A percentile compares a stretch with the other conserved stretches of the same genome.
Evolutionary conservation across 2,329 filamentous ascomycete genomes (phyloP).

Genomic region (Pseudopyrenochaeta lycopersici): DNA sequence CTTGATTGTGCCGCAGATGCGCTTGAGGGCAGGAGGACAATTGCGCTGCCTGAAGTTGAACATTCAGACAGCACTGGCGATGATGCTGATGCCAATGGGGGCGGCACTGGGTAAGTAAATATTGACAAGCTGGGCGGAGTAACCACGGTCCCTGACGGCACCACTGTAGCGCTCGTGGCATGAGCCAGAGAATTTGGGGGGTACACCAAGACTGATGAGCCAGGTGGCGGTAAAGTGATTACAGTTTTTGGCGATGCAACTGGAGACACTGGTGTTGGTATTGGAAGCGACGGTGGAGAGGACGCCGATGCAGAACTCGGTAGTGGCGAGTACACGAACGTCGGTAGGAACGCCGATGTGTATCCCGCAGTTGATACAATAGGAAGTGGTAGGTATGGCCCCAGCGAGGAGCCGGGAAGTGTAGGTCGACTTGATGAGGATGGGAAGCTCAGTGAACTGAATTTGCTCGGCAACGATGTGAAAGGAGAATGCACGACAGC

Average conservation of each 20-base stretch:
- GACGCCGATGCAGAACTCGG: background rate
- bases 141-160: no score
- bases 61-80: background rate
- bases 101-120: no score
- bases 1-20: background rate
- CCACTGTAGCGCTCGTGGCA: no score
- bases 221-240: background rate
- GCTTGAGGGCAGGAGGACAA: background rate
- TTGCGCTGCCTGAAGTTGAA: background rate
- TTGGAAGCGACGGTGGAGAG: background rate
- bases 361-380: background rate
- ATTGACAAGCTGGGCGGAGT: no score
- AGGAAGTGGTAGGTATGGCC: background rate
- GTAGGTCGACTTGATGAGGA: conserved; percentile 2
- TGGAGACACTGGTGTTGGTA: background rate
- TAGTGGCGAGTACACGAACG: conserved; percentile 8
- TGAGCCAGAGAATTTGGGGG: no score
- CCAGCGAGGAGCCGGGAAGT: background rate
- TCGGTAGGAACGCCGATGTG: conserved; percentile 2
- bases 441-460: background rate
- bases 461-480: conserved; percentile 1
- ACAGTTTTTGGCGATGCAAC: no score
- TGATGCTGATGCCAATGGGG: no score
- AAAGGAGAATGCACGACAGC: conserved; percentile 1
- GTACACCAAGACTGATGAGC: no score